Percentiles rank a stretch among this genome's conserved stretches.
These are phyloP conservation scores for Lepidium sativum DNA, from an alignment of 345 rosid genomes.

Conservation along the genomic window DNA sequence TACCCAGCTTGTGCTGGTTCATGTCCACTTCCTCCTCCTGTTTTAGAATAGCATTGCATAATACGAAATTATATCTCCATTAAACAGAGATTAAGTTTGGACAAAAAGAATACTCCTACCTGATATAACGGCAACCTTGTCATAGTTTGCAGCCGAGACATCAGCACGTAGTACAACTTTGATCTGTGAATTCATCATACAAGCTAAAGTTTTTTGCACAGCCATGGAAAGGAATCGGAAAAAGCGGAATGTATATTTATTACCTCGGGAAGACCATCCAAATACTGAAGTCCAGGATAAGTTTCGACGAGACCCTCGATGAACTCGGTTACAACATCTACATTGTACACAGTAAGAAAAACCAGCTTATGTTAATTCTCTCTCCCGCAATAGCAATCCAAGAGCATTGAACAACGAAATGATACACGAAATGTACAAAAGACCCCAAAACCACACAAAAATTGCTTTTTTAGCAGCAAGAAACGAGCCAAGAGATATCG, in stretches of 20 bases:
- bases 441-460: background rate
- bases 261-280: conserved; percentile 82
- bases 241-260: background rate
- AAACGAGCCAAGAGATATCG: background rate
- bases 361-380: background rate
- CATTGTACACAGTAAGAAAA: background rate
- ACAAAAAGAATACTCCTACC: conserved; percentile 29
- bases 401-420: background rate
- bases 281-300: conserved; percentile 65
- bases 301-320: conserved; percentile 83
- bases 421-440: too few species aligned
- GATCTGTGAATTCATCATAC: conserved; percentile 25
- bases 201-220: background rate
- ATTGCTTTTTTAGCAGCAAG: background rate
- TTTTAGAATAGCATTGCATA: conserved; percentile 5
- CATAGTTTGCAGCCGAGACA: conserved; percentile 47
- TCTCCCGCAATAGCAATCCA: background rate
- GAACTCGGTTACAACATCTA: conserved; percentile 83
- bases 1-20: conserved; percentile 94
- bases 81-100: background rate
- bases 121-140: conserved; percentile 78
- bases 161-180: conserved; percentile 83
- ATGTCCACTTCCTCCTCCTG: conserved; percentile 96
- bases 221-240: background rate
- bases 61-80: background rate